These are phyloP conservation scores for Microbotryum scabiosae DNA, from an alignment of 1,284 basidiomycete species.

Conservation along the genomic window DNA sequence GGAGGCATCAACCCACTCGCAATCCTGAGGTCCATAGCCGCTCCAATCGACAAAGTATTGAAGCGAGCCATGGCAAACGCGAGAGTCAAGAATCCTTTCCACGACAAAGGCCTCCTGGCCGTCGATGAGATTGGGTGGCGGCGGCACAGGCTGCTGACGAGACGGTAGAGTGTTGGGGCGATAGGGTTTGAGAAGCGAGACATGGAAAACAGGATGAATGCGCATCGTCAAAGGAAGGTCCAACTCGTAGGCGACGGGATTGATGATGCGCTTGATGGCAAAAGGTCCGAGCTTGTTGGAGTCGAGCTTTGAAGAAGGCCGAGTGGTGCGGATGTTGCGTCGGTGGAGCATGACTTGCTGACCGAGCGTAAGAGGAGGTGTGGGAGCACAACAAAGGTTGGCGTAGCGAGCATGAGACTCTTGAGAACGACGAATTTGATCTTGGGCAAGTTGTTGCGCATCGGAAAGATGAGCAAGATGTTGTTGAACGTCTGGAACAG, in stretches of 20 bases:
- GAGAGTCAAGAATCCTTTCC: background rate
- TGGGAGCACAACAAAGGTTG: too few species aligned
- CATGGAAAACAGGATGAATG: conserved; percentile 13
- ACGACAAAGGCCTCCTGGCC: background rate
- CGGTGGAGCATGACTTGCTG: conserved; percentile 27
- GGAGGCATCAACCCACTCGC: too few species aligned
- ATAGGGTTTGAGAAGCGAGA: conserved; percentile 11
- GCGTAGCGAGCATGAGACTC: too few species aligned
- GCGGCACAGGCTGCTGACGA: background rate
- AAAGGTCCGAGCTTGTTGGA: conserved; percentile 11
- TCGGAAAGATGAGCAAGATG: too few species aligned
- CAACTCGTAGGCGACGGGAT: conserved; percentile 7
- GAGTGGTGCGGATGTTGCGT: conserved; percentile 17
- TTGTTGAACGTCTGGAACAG: too few species aligned
- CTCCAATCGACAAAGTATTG: conserved; percentile 8
- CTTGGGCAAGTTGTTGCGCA: too few species aligned
- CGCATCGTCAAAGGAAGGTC: conserved; percentile 6
- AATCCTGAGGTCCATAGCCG: background rate
- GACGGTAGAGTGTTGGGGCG: background rate
- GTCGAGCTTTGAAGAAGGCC: conserved; percentile 13
- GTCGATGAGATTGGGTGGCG: background rate
- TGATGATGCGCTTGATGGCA: background rate
- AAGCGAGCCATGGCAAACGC: background rate
- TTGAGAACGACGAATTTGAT: too few species aligned
- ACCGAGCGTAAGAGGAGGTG: too few species aligned